Base-by-base conservation (phyloP, 768 basidiomycete genomes). In the Auricularia heimuer region DNA sequence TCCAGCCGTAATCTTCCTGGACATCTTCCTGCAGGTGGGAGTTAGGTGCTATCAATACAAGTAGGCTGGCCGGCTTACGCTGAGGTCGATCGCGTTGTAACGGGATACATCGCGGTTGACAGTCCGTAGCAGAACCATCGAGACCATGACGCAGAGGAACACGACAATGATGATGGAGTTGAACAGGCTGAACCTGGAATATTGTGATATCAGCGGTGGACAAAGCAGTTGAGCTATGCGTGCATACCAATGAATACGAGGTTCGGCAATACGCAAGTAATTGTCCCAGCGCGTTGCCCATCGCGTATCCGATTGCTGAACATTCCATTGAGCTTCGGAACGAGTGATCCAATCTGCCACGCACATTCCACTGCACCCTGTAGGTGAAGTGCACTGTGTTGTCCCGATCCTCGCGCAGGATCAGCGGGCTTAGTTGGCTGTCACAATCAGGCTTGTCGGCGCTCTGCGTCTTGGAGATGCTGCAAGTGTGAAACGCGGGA, bases 1-100 rank as follows among this genome's bases (percentile, higher is more conserved):
- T 98, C 96, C 96, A 98, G 1, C 96, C 96, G 84, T 89, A 96
- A 70, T 98, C 96, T 77, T 98, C 96, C 75, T 95, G 93, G 2
- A 97, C 90, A 70, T 96, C 94, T 71, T 96, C 94, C 90, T 93
- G 68, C 39, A 35, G 62, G 34, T 11, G 45, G 60, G 44, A 60
- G 60, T 64, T 34, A 62, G 65, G 58, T 65, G 65, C 44, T 16
- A 35, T 58, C 44, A 60, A 7, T 33, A n/a, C 36, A 60, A 24
- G 35, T 34, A 8, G 56, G 58, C 63, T 14, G 39, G 39, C 60
- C 45, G 18, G 73, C 85, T 69, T 73, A 92, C 92, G 67, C 88
- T 90, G 45, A 97, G 77, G 72, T 97, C 95, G 64, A 95, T 89
- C 2, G 92, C 89, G 70, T 98, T 97, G 76, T 98, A 98, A n/a